These are phyloP conservation scores for Fomitopsis pulvina DNA, from an alignment of 768 basidiomycete species.

Conservation along the genomic window DNA sequence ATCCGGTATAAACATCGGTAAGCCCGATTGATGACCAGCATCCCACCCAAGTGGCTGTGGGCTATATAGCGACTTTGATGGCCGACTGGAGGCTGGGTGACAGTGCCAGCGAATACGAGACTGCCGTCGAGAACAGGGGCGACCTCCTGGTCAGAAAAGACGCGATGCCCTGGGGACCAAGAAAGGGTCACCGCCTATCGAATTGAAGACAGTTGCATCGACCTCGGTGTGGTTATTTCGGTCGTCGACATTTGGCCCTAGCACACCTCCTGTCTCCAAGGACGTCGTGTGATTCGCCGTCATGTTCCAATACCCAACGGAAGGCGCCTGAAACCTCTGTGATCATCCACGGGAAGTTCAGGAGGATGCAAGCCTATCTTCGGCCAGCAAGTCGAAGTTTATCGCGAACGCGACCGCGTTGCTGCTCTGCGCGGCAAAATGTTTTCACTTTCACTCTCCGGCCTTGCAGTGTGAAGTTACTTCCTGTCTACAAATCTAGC, in stretches of 20 bases:
- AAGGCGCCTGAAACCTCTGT: conserved; percentile 48
- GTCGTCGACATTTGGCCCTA: conserved; percentile 22
- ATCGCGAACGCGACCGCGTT: conserved; percentile 37
- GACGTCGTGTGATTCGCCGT: conserved; percentile 42
- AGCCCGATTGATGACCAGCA: conserved; percentile 47
- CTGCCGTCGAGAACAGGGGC: conserved; percentile 29
- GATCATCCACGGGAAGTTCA: conserved; percentile 57
- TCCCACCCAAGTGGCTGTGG: conserved; percentile 33
- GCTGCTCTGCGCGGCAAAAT: conserved; percentile 29
- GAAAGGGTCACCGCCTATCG: conserved; percentile 31
- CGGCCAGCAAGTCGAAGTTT: conserved; percentile 32
- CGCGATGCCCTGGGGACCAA: conserved; percentile 36
- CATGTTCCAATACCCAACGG: conserved; percentile 46
- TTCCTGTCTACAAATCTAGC: conserved; percentile 54
- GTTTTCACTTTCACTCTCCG: conserved; percentile 33
- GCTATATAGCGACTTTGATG: conserved; percentile 26
- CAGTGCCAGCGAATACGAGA: conserved; percentile 25
- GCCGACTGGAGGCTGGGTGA: conserved; percentile 17
- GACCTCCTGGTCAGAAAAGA: conserved; percentile 27
- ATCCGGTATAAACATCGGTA: conserved; percentile 44
- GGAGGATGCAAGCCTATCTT: conserved; percentile 37
- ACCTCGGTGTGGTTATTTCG: conserved; percentile 38
- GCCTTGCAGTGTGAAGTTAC: conserved; percentile 35
- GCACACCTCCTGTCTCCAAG: conserved; percentile 16
- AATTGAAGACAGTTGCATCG: conserved; percentile 35